phyloP scores from a whole-genome alignment of 208 protist genomes.

The Leishmania turanica region DNA sequence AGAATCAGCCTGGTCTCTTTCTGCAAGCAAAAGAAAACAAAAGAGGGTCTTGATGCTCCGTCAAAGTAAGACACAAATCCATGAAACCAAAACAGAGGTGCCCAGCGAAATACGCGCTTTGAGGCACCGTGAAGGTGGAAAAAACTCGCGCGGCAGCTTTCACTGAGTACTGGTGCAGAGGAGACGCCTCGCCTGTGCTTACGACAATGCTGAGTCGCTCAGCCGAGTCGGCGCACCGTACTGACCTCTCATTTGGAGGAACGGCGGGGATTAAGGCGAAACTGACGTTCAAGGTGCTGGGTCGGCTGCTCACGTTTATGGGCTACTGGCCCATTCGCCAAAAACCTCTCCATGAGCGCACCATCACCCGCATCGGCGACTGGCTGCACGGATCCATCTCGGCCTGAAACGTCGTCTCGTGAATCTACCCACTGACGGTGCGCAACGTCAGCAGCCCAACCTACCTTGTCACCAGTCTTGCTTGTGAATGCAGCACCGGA shows the following conservation, averaged over 20 bases:
- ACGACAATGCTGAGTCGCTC: conserved; percentile 14
- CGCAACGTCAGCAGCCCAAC: conserved; percentile 60
- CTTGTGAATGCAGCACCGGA: conserved; percentile 45
- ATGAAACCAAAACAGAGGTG: background rate
- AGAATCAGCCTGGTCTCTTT: background rate
- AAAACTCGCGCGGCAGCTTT: background rate
- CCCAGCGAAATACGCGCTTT: background rate
- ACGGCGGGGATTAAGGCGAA: conserved; percentile 20
- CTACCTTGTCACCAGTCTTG: conserved; percentile 25
- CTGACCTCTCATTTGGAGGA: conserved; percentile 10
- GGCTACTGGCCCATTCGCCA: conserved; percentile 38
- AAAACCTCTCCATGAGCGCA: conserved; percentile 56
- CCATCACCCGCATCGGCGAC: conserved; percentile 54
- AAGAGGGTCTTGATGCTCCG: background rate
- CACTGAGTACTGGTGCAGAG: background rate
- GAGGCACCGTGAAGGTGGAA: background rate
- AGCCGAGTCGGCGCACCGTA: conserved; percentile 2
- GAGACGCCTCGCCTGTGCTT: background rate
- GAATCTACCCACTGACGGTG: conserved; percentile 57
- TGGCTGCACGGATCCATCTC: conserved; percentile 58
- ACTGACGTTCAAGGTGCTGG: conserved; percentile 23
- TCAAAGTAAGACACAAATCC: background rate
- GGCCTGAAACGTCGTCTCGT: conserved; percentile 61
- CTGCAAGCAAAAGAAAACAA: background rate
- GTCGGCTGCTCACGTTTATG: conserved; percentile 24